These are phyloP conservation scores for Sordariomycetes sp. DNA, from an alignment of 2,329 filamentous ascomycete genomes.

Conservation along the genomic window DNA sequence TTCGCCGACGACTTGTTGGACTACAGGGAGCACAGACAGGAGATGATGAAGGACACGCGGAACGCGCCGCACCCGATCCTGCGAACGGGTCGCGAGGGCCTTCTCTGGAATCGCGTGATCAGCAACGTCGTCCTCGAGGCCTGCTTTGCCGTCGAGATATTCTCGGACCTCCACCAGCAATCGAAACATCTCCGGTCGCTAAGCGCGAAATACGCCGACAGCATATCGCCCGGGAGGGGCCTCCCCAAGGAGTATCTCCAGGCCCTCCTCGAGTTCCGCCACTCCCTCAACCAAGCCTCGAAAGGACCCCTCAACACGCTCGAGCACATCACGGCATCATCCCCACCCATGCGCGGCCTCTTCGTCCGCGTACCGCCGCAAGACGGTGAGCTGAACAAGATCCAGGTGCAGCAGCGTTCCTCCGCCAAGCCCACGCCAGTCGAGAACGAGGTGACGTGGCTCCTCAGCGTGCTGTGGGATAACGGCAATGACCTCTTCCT, in stretches of 20 bases:
- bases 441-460: slow-evolving; percentile 20
- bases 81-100: slow-evolving; percentile 6
- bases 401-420: slow-evolving; percentile 10
- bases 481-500: slow-evolving; percentile 19
- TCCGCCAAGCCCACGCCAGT: slow-evolving; percentile 11
- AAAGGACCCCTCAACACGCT: slow-evolving; percentile 19
- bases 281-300: slow-evolving; percentile 20
- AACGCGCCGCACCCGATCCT: slow-evolving; percentile 18
- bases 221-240: slow-evolving; percentile 17
- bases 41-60: slow-evolving; percentile 27
- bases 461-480: slow-evolving; percentile 26
- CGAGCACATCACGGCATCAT: slow-evolving; percentile 15
- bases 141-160: slow-evolving; percentile 23
- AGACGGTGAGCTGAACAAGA: slow-evolving; percentile 10
- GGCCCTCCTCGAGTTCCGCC: slow-evolving; percentile 27
- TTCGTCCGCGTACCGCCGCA: slow-evolving; percentile 18
- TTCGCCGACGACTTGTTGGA: slow-evolving; percentile 34
- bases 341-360: slow-evolving; percentile 26
- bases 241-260: slow-evolving; percentile 21
- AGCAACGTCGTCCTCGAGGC: slow-evolving; percentile 18
- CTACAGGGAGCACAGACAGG: slow-evolving; percentile 31
- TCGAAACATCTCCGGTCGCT: slow-evolving; percentile 15
- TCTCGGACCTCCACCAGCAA: slow-evolving; percentile 23
- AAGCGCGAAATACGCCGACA: slow-evolving; percentile 17
- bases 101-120: slow-evolving; percentile 29